phyloP scores from a whole-genome alignment of 805 yeast genomes.

The Sungouiella thailandica region DNA sequence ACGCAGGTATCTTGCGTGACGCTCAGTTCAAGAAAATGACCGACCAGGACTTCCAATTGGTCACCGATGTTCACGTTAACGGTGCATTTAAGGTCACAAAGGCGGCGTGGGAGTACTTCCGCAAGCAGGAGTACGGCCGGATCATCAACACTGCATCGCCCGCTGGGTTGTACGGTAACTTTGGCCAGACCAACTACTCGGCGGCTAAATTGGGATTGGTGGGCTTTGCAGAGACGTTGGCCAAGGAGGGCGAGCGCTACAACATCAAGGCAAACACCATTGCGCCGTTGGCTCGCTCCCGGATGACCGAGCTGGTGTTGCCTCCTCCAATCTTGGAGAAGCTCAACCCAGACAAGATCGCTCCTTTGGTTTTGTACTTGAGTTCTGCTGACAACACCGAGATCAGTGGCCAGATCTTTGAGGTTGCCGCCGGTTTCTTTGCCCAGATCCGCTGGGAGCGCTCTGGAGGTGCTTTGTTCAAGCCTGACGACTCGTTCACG shows the following conservation, averaged over 20 bases:
- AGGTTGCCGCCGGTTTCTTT: conserved; percentile 91
- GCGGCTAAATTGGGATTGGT: conserved; percentile 89
- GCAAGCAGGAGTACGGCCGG: conserved; percentile 81
- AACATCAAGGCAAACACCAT: conserved; percentile 82
- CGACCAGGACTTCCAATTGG: conserved; percentile 71
- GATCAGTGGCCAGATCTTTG: conserved; percentile 74
- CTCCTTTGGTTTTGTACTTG: conserved; percentile 84
- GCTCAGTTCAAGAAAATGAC: conserved; percentile 82
- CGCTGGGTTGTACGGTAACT: conserved; percentile 94
- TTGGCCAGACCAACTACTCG: conserved; percentile 94
- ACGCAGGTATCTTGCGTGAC: conserved; percentile 93
- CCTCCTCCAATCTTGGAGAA: conserved; percentile 81
- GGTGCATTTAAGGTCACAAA: conserved; percentile 83
- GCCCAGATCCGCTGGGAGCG: conserved; percentile 95
- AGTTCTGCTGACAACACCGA: conserved; percentile 53
- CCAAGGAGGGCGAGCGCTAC: conserved; percentile 86
- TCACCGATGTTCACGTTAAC: conserved; percentile 80
- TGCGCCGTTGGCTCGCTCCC: conserved; percentile 92
- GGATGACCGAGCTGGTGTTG: conserved; percentile 90
- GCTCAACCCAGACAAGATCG: conserved; percentile 81
- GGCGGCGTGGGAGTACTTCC: conserved; percentile 91
- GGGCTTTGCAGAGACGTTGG: conserved; percentile 90
- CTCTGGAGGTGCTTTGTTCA: conserved; percentile 78
- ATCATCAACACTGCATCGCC: conserved; percentile 93
- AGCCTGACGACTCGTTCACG: conserved; percentile 70